Evolutionary conservation across 768 basidiomycete species (phyloP).

Genomic region (Agaricus blazei): DNA sequence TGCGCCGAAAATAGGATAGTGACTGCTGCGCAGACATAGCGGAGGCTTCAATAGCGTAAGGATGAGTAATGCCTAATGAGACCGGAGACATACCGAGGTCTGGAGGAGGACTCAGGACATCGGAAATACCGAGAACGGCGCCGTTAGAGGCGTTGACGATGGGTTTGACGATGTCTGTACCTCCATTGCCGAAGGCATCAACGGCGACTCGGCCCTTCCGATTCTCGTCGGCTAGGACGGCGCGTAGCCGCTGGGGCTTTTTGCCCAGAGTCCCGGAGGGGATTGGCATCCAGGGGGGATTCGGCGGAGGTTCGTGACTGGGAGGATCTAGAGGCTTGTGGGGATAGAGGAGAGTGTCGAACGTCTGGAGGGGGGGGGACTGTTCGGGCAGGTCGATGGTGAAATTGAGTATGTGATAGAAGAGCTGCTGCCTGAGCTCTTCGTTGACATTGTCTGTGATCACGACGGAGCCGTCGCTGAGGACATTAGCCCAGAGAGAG

Average conservation of each 20-base stretch:
- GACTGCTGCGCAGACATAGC: slow-evolving; percentile 55
- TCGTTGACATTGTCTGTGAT: slow-evolving; percentile 79
- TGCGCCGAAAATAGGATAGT: slow-evolving; percentile 68
- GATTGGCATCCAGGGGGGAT: slow-evolving; percentile 81
- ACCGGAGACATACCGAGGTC: slow-evolving; percentile 54
- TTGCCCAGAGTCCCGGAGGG: slow-evolving; percentile 79
- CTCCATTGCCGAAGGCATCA: slow-evolving; percentile 76
- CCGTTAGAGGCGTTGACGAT: slow-evolving; percentile 67
- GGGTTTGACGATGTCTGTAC: slow-evolving; percentile 58
- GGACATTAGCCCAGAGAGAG: slow-evolving; percentile 29
- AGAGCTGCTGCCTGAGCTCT: slow-evolving; percentile 81
- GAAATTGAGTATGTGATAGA: slow-evolving; percentile 92
- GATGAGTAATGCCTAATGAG: background rate
- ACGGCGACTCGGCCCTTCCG: slow-evolving; percentile 58
- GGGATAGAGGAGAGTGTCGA: slow-evolving; percentile 72
- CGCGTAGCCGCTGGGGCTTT: slow-evolving; percentile 75
- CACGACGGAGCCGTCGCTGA: slow-evolving; percentile 31
- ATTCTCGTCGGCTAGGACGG: slow-evolving; percentile 45
- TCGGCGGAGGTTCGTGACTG: slow-evolving; percentile 63
- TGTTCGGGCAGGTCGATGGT: slow-evolving; percentile 44
- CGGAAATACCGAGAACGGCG: slow-evolving; percentile 65
- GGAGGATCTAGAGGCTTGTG: slow-evolving; percentile 51
- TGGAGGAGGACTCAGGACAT: slow-evolving; percentile 70
- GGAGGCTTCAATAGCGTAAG: slow-evolving; percentile 37
- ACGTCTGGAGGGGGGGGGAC: slow-evolving; percentile 31